These are phyloP conservation scores for Microascus cirrosus DNA, from an alignment of 2,329 filamentous ascomycete species.

Conservation along the genomic window DNA sequence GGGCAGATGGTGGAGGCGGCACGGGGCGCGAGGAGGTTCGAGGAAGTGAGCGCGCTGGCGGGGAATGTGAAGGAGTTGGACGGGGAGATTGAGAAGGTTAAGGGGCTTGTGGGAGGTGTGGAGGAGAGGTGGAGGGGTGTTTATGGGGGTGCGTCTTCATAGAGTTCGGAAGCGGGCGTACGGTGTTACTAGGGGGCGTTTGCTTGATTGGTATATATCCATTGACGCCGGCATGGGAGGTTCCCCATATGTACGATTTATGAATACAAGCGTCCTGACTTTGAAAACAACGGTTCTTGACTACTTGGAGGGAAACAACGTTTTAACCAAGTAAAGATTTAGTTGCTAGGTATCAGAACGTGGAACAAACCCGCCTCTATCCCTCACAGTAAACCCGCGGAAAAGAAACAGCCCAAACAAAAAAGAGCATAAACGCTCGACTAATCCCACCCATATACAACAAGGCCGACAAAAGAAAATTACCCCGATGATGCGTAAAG, in stretches of 20 bases:
- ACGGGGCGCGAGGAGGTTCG: constrained; percentile 66
- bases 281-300: not conserved
- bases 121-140: constrained; percentile 30
- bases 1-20: constrained; percentile 74
- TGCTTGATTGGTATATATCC: not conserved
- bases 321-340: not conserved
- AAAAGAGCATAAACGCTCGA: not conserved
- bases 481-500: not conserved
- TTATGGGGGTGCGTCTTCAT: constrained; percentile 3
- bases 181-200: not conserved
- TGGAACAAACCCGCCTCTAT: not conserved
- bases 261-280: not conserved
- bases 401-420: not conserved
- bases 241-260: not conserved
- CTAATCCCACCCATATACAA: not conserved
- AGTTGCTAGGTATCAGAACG: not conserved
- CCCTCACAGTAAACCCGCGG: not conserved
- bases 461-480: not conserved
- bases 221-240: not conserved
- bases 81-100: constrained; percentile 60
- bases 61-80: constrained; percentile 76
- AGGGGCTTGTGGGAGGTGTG: constrained; percentile 52
- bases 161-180: not conserved
- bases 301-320: not conserved
- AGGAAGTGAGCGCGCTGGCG: constrained; percentile 71